Evolutionary conservation across 345 rosid species (phyloP).

Genomic region (Eucalyptus rudis): DNA sequence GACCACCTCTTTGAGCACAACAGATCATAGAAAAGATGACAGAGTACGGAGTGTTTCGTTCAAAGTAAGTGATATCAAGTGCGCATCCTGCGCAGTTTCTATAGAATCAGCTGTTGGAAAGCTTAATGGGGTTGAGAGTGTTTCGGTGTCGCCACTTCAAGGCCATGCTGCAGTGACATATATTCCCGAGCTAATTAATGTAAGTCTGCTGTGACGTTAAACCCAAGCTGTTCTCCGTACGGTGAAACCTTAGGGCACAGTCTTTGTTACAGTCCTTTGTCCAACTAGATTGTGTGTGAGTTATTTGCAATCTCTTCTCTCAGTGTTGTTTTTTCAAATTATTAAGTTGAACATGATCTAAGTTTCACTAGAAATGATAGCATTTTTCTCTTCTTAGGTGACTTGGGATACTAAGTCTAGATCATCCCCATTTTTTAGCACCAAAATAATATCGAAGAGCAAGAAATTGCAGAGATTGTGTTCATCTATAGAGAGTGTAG

Average conservation of each 20-base stretch:
- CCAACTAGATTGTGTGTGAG: not conserved
- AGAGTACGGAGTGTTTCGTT: slow-evolving; percentile 16
- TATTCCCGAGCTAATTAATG: slow-evolving; percentile 27
- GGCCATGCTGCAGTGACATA: slow-evolving; percentile 45
- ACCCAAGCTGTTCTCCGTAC: not conserved
- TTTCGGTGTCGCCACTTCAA: slow-evolving; percentile 38
- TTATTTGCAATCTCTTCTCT: not conserved
- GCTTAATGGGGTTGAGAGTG: slow-evolving; percentile 36
- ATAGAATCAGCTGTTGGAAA: slow-evolving; percentile 36
- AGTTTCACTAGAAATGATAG: not conserved
- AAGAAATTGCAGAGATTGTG: not conserved
- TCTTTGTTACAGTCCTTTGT: not conserved
- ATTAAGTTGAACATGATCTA: not conserved
- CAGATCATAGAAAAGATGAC: not conserved
- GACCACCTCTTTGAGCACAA: slow-evolving; percentile 4
- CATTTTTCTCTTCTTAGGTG: not conserved
- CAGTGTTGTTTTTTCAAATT: not conserved
- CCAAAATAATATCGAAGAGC: not conserved
- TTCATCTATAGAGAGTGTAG: not conserved
- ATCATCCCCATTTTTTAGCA: not conserved
- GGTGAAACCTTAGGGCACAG: not conserved
- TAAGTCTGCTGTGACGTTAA: slow-evolving; percentile 8
- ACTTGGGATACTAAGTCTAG: not conserved
- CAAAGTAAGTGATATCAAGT: slow-evolving; percentile 38
- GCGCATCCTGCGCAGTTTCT: slow-evolving; percentile 44